phyloP scores from a whole-genome alignment of 208 protist genomes.

The Vickermania spadyakhi region DNA sequence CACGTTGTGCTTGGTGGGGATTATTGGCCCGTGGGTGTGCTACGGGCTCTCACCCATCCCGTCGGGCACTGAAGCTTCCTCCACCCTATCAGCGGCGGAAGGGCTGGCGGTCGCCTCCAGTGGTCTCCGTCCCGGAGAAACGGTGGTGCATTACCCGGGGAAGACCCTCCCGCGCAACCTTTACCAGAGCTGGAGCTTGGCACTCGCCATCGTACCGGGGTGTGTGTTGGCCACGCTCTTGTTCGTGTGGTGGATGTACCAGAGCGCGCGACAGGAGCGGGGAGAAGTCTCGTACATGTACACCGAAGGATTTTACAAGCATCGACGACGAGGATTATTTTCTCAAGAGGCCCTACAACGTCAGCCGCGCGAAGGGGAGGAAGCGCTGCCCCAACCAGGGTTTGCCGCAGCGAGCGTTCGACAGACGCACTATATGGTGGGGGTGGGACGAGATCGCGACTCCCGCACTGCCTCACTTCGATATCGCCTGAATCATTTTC shows the following conservation, averaged over 20 bases:
- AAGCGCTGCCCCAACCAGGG: too few species aligned
- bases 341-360: too few species aligned
- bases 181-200: conserved; percentile 9
- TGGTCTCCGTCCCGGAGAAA: neutral
- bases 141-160: neutral
- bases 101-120: too few species aligned
- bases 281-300: neutral
- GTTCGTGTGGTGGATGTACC: neutral
- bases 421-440: too few species aligned
- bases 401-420: too few species aligned
- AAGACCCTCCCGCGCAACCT: neutral
- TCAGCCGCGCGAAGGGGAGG: too few species aligned
- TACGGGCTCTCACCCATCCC: neutral
- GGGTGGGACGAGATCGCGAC: too few species aligned
- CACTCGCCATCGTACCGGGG: conserved; percentile 33
- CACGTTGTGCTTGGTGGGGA: conserved; percentile 33
- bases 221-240: conserved; percentile 23
- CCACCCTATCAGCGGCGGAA: neutral
- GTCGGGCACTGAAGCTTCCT: neutral
- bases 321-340: neutral
- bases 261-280: neutral
- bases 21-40: conserved; percentile 36
- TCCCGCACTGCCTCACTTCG: too few species aligned
- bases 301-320: neutral
- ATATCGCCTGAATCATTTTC: too few species aligned